Base-by-base conservation (phyloP, 805 yeast species). In the Blastobotrys robertii region DNA sequence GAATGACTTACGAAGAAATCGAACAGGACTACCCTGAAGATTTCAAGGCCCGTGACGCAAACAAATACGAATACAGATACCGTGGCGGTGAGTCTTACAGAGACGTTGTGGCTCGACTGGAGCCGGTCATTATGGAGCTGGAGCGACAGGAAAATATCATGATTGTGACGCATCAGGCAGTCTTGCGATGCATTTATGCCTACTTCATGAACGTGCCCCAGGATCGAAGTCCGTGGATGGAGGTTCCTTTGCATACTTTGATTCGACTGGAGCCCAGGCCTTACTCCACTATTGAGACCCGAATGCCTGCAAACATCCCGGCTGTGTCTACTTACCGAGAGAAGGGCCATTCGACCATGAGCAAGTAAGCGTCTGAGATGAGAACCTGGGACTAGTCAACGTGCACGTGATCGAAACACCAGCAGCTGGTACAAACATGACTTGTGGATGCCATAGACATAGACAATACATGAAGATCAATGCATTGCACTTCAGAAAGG, bases 121-220 rank as follows among this genome's bases (percentile, higher is more conserved):
- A 92, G 60, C 99, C 99, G 4, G 87, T 92, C 51, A 92, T 92
- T 48, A 92, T 92, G 98, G 98, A 92, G 63, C 72, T 92, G 50
- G 99, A 92, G 65, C 79, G 97, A 47, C 97, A 90, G 64, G 97
- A 92, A 55, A 88, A 92, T 61, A 87, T 92, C 40, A 70, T 92
- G 59, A 90, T 92, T 47, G 92, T 92, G 35, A 92, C 98, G 3
- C 99, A 92, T 62, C 99, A 92, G 65, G 97, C 97, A 0, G 97
- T 92, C 8, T 69, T 92, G 51, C 75, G 99, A 56, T 92, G 99
- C 59, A 80, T 92, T 41, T 92, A 92, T 63, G 97, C 98, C 6
- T 92, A 92, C 63, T 92, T 88, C 59, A 92, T 92, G 97, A 90
- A 92, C 59, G 94, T 92, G 13, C 96, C 97, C 3, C 97, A 90